Evolutionary conservation across 768 basidiomycete genomes (phyloP).

Genomic region (Boletus vermiculosoides): DNA sequence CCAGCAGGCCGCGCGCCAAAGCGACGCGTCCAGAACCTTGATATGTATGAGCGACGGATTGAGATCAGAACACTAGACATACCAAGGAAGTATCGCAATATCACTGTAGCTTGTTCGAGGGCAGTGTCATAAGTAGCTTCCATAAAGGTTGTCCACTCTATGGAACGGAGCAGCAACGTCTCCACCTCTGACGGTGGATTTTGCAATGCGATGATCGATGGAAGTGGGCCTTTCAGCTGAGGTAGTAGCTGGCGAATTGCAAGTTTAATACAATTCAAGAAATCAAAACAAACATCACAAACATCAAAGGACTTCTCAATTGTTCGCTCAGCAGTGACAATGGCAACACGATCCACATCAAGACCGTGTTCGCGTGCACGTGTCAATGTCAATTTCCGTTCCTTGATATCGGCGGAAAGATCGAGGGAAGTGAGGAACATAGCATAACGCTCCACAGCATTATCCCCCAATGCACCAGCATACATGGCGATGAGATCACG

Average conservation of each 20-base stretch:
- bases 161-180: slow-evolving; percentile 70
- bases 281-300: slow-evolving; percentile 14
- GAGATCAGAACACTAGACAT: slow-evolving; percentile 23
- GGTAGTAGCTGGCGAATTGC: slow-evolving; percentile 47
- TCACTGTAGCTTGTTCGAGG: slow-evolving; percentile 82
- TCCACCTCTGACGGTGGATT: slow-evolving; percentile 58
- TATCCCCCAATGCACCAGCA: slow-evolving; percentile 85
- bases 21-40: slow-evolving; percentile 73
- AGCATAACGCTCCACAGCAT: slow-evolving; percentile 90
- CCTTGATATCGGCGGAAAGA: slow-evolving; percentile 57
- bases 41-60: not conserved
- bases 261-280: slow-evolving; percentile 9
- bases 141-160: slow-evolving; percentile 90
- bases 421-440: slow-evolving; percentile 81
- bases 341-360: slow-evolving; percentile 76
- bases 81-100: slow-evolving; percentile 90
- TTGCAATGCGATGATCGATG: slow-evolving; percentile 58
- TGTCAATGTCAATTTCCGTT: slow-evolving; percentile 67
- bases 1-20: slow-evolving; percentile 59
- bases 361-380: slow-evolving; percentile 83
- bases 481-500: slow-evolving; percentile 91
- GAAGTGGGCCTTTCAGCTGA: slow-evolving; percentile 52
- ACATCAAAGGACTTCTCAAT: slow-evolving; percentile 71
- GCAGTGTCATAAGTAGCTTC: slow-evolving; percentile 74
- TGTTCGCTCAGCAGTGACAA: slow-evolving; percentile 74